Evolutionary conservation across 495 filamentous ascomycete genomes (phyloP), one percentile per base, ranked within the genome.

Genomic region (Hypoxylon fuscum): DNA sequence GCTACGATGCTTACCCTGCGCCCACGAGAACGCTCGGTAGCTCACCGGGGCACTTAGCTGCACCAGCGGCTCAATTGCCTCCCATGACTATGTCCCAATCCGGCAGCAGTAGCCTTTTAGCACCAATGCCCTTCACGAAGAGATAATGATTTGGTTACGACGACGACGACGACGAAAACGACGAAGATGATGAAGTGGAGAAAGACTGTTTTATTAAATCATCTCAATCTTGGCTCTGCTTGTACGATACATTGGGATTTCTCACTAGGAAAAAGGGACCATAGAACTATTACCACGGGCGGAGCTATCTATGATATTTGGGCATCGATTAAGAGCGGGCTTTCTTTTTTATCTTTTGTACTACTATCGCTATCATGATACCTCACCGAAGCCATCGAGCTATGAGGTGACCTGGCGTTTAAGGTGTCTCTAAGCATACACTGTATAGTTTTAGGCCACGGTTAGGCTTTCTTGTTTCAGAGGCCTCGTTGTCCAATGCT

Each of bases 61-160:
- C 68, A 11, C 68, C 68, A 8, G 43, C 57, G 3, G 41, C 57
- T 17, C 74, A 72, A 22, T 65, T 80, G 10, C 78, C 78, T 3
- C 78, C 77, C 5, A 75, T 80, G 72, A 68, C 75, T 12, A 76
- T 79, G 47, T 70, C 77, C 17, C 75, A 76, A 2, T 66, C 72
- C 20, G 69, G 72, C 55, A 68, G 64, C 55, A 61, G 71, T 56
- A 66, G 59, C 37, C 59, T 74, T 14, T 69, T 80, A 52, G 64
- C 70, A 3, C 67, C 76, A 10, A 70, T 79, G 71, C 69, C 73
- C 11, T 68, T 64, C 29, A 77, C 76, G 72, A 71, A 72, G 53
- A 63, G 71, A 66, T 72, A 51, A 72, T 42, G 22, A 48, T 32
- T 47, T 42, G 6, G 15, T 17, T 11, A 40, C 9, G 11, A 25